Evolutionary conservation across 169 alveolate genomes (phyloP), one percentile per base, ranked within the genome.

Genomic region (Theileria luwenshuni): DNA sequence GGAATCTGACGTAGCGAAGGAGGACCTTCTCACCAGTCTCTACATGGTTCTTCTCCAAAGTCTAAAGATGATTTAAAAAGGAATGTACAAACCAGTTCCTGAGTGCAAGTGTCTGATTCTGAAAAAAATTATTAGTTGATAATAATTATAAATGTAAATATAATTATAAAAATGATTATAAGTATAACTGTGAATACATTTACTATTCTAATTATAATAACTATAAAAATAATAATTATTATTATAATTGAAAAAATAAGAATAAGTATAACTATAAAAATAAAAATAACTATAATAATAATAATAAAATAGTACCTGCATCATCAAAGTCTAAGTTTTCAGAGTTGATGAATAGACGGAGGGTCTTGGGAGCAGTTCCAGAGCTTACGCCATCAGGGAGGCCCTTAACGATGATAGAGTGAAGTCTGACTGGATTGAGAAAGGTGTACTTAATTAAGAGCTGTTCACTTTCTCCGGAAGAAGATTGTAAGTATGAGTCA

Each of bases 101-200:
- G 75, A n/a, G 69, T 54, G 27, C 75, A 67, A n/a, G 75, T 73
- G 6, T 47, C 48, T 10, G 75, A 67, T 8, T 67, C 75, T 67
- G 45, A 23, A 67, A 49, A 2, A 38, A n/a, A n/a, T n/a, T n/a
- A n/a, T n/a, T n/a, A n/a, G n/a, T n/a, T n/a, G n/a, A n/a, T n/a
- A n/a, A 7, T 38, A 38, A 38, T 38, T 38, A 38, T 38, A 38
- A 38, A 7, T 7, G 5, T 5, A 10, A 7, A 5, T 7, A 10
- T 38, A 51, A 51, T 6, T 51, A 7, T 38, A 38, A 38, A 38
- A 38, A 38, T 38, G 10, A 38, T 7, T 7, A 38, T 5, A 3
- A 17, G n/a, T n/a, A n/a, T n/a, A n/a, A n/a, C n/a, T n/a, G n/a
- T n/a, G n/a, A n/a, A n/a, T n/a, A n/a, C n/a, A n/a, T n/a, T n/a